These are phyloP conservation scores for Eutypa lata DNA, from an alignment of 2,329 filamentous ascomycete species.

Conservation along the genomic window DNA sequence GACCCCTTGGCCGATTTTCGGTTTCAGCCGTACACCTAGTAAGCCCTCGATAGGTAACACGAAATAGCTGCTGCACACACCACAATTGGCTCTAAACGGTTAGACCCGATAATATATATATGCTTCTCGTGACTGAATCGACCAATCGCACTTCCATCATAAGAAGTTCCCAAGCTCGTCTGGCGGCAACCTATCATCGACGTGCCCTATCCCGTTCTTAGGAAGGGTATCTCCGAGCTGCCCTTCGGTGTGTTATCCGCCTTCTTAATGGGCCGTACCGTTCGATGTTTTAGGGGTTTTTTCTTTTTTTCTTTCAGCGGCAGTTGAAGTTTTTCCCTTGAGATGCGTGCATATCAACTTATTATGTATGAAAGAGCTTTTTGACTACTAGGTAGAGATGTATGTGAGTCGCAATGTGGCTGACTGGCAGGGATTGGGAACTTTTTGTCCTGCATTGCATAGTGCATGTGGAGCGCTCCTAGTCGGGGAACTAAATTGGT, in stretches of 20 bases:
- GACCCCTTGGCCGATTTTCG: neutral
- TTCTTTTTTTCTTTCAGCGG: no score
- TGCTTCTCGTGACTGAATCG: neutral
- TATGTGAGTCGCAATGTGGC: neutral
- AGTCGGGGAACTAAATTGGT: neutral
- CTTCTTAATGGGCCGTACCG: no score
- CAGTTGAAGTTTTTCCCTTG: no score
- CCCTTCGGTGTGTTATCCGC: no score
- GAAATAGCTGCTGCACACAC: neutral
- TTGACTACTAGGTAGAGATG: neutral
- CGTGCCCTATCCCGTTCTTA: no score
- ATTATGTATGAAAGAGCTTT: neutral
- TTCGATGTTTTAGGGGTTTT: no score
- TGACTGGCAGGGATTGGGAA: neutral
- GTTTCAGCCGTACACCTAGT: conserved; percentile 1
- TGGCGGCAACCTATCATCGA: no score
- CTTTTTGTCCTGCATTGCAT: neutral
- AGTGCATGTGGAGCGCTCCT: neutral
- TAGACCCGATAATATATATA: neutral
- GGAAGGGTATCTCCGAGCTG: no score
- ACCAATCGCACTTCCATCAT: neutral
- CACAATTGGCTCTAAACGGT: neutral
- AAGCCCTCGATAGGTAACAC: neutral
- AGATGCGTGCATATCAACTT: neutral
- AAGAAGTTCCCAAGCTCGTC: no score